Conservation (phyloP, 257 asterid genomes). For the Agastache rugosa region DNA sequence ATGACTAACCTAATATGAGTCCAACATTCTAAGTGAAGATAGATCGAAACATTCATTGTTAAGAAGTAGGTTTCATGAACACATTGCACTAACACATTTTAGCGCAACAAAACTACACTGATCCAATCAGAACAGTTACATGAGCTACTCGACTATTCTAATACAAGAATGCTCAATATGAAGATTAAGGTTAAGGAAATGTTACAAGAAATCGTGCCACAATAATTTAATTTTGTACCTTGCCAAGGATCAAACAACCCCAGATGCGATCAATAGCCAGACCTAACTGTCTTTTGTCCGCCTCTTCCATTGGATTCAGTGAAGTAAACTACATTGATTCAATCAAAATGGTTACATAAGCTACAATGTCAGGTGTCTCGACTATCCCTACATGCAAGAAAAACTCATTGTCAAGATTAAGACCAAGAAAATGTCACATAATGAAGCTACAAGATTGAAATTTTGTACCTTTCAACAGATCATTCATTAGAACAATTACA, state of each 20-base stretch:
- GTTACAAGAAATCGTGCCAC: not conserved
- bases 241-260: not conserved
- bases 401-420: conserved; percentile 22
- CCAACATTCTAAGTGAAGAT: too few species aligned
- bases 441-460: conserved; percentile 4
- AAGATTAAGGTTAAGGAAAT: conserved; percentile 20
- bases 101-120: conserved; percentile 10
- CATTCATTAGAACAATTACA: conserved; percentile 19
- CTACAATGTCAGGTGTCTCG: conserved; percentile 25
- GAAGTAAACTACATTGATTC: conserved; percentile 19
- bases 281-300: not conserved
- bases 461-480: not conserved
- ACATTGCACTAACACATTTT: conserved; percentile 23
- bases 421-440: not conserved
- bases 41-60: not conserved
- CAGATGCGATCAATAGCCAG: not conserved
- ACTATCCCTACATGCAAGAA: conserved; percentile 23
- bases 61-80: not conserved
- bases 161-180: conserved; percentile 28
- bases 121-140: conserved; percentile 33
- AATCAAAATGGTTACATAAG: conserved; percentile 33
- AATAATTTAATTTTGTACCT: not conserved
- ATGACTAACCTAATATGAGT: not conserved
- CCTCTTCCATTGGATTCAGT: not conserved
- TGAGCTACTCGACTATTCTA: conserved; percentile 34